These are phyloP conservation scores for Fusarium dlaminii DNA, from an alignment of 2,329 filamentous ascomycete species.

Conservation along the genomic window DNA sequence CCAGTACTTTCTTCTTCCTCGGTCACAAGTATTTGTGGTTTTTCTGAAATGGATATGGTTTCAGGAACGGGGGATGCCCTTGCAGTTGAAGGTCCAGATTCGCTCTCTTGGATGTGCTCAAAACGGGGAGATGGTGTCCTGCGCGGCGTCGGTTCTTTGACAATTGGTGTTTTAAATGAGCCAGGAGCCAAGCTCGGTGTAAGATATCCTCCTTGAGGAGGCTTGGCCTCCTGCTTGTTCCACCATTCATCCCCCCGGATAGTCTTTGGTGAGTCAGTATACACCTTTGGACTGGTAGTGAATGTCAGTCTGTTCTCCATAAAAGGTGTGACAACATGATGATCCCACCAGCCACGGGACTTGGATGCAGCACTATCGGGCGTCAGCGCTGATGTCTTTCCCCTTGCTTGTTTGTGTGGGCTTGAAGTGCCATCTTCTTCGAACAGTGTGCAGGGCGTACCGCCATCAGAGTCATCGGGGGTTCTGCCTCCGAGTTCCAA, in stretches of 20 bases:
- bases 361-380: conserved; percentile 63
- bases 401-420: conserved; percentile 51
- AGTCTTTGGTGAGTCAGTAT: conserved; percentile 45
- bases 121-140: conserved; percentile 45
- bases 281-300: conserved; percentile 49
- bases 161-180: conserved; percentile 47
- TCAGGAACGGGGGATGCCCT: conserved; percentile 24
- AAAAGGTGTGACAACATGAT: conserved; percentile 78
- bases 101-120: conserved; percentile 10
- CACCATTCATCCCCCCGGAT: conserved; percentile 51
- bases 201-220: conserved; percentile 24
- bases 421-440: conserved; percentile 70
- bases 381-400: conserved; percentile 50
- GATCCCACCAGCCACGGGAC: conserved; percentile 81
- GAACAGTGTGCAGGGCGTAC: conserved; percentile 72
- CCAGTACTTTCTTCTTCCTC: conserved; percentile 46
- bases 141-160: conserved; percentile 50
- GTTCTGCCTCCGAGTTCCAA: conserved; percentile 43
- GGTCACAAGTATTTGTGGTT: conserved; percentile 52
- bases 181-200: conserved; percentile 24
- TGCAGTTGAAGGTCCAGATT: conserved; percentile 35
- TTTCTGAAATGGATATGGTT: conserved; percentile 45
- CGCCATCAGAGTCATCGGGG: conserved; percentile 60
- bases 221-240: conserved; percentile 38
- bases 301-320: conserved; percentile 56